Conservation (phyloP, 192 early-diverging fungal genomes). For the Pecoramyces ruminantium region DNA sequence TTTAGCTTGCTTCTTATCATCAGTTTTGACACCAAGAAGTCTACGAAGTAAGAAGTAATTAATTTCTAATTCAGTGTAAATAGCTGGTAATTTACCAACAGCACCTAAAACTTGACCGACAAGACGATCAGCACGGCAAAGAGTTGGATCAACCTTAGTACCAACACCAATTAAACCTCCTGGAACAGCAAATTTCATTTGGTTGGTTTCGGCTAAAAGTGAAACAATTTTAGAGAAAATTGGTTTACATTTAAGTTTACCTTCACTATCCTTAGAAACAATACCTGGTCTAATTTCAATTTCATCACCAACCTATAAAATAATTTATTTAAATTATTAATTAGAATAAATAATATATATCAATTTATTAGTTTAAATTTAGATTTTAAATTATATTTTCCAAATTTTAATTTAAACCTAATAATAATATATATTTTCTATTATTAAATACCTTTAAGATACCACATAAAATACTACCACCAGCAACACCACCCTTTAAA, state of each 20-base stretch:
- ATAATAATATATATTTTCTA: too few species aligned
- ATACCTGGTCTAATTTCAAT: constrained; percentile 95
- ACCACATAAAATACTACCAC: constrained; percentile 87
- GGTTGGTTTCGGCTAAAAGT: constrained; percentile 74
- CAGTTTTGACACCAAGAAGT: constrained; percentile 89
- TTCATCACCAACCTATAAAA: constrained; percentile 65
- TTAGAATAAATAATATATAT: too few species aligned
- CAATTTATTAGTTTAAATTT: too few species aligned
- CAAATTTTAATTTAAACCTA: too few species aligned
- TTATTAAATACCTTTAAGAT: constrained; percentile 57
- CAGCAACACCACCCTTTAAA: constrained; percentile 92
- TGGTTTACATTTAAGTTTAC: constrained; percentile 62
- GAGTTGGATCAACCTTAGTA: constrained; percentile 84
- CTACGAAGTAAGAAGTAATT: constrained; percentile 92
- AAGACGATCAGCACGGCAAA: constrained; percentile 90
- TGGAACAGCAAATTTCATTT: constrained; percentile 91
- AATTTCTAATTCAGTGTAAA: constrained; percentile 91
- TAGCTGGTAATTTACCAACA: constrained; percentile 78
- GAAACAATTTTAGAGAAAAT: constrained; percentile 80
- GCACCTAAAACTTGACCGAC: constrained; percentile 88
- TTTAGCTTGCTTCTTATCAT: constrained; percentile 97
- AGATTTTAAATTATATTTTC: too few species aligned
- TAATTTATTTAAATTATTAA: not conserved
- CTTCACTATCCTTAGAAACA: constrained; percentile 70
- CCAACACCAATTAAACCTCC: constrained; percentile 98